phyloP scores from a whole-genome alignment of 129 eudicot species.

The Artemisia tridentata region DNA sequence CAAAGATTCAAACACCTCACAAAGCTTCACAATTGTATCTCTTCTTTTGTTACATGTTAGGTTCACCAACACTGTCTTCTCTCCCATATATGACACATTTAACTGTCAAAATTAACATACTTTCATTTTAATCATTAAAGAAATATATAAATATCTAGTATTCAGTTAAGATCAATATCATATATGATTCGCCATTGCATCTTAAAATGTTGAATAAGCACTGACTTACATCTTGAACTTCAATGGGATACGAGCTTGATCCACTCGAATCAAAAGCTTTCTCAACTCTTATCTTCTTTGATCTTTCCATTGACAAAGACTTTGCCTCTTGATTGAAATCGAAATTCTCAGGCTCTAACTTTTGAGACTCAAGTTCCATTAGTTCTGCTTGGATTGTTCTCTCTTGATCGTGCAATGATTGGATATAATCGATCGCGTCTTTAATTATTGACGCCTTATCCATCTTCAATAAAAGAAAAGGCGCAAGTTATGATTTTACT shows the following conservation, averaged over 20 bases:
- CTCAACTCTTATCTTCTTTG: constrained; percentile 44
- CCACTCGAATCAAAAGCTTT: constrained; percentile 29
- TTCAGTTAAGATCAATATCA: background rate
- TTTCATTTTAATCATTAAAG: background rate
- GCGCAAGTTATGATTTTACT: background rate
- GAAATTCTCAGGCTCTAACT: constrained; percentile 3
- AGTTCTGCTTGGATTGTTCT: constrained; percentile 50
- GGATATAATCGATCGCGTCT: constrained; percentile 76
- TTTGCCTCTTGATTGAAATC: constrained; percentile 31
- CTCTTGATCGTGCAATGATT: constrained; percentile 62
- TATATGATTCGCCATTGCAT: background rate
- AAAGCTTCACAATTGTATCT: constrained; percentile 71
- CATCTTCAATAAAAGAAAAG: constrained; percentile 42
- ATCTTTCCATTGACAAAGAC: constrained; percentile 19
- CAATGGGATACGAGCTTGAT: constrained; percentile 47
- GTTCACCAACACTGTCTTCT: constrained; percentile 61
- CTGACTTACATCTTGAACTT: constrained; percentile 58
- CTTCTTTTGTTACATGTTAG: constrained; percentile 55
- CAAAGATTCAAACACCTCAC: constrained; percentile 73
- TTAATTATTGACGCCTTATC: constrained; percentile 85
- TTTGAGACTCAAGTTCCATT: constrained; percentile 46
- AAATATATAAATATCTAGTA: background rate
- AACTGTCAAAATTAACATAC: constrained; percentile 38
- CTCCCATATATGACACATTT: constrained; percentile 53
- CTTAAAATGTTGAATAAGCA: background rate